phyloP scores from a whole-genome alignment of 176 grass and related monocot genomes.

The Carex littledalei region DNA sequence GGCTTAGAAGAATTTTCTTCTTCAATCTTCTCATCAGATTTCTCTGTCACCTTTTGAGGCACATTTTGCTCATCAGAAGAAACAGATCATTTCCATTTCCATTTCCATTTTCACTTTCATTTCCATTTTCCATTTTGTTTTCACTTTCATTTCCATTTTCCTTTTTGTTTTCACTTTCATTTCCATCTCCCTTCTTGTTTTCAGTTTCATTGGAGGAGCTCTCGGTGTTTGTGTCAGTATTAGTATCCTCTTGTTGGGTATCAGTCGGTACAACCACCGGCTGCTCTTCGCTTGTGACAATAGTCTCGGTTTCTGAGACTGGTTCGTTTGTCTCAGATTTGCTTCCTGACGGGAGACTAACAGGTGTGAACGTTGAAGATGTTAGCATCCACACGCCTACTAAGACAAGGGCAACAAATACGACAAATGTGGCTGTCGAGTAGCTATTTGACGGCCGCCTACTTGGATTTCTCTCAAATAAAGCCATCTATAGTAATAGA shows the following conservation, averaged over 20 bases:
- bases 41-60: constrained; percentile 19
- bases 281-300: constrained; percentile 35
- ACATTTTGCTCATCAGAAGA: constrained; percentile 20
- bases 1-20: constrained; percentile 15
- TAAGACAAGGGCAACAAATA: constrained; percentile 69
- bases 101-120: constrained; percentile 1
- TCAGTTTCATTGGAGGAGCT: constrained; percentile 13
- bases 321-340: constrained; percentile 26
- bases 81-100: constrained; percentile 22
- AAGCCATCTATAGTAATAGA: constrained; percentile 39
- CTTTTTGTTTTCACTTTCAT: constrained; percentile 4
- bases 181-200: constrained; percentile 10
- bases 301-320: constrained; percentile 16
- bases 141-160: constrained; percentile 3
- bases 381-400: constrained; percentile 72
- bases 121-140: constrained; percentile 5
- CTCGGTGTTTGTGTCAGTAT: constrained; percentile 26
- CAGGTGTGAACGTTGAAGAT: constrained; percentile 37
- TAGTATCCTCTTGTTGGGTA: constrained; percentile 43
- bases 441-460: constrained; percentile 52
- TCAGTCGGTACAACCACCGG: constrained; percentile 59
- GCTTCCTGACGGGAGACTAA: constrained; percentile 22
- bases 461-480: constrained; percentile 63
- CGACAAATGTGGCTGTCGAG: constrained; percentile 47
- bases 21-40: constrained; percentile 19